phyloP scores from a whole-genome alignment of 495 filamentous ascomycete species.

The Cladorrhinum samala region DNA sequence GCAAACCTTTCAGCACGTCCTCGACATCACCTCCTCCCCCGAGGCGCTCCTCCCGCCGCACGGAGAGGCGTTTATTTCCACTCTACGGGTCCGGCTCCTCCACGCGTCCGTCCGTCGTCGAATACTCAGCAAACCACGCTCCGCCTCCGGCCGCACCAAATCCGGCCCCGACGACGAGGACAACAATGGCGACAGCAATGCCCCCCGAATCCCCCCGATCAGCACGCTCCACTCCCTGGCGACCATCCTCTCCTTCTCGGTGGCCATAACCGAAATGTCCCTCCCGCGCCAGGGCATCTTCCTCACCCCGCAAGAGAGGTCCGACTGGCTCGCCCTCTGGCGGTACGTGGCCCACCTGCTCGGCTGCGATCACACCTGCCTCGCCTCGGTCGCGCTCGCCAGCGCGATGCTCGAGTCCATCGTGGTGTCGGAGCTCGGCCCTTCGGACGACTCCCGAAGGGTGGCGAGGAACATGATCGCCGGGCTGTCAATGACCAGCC shows the following conservation, averaged over 20 bases:
- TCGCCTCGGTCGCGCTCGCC: conserved; percentile 49
- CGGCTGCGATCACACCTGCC: conserved; percentile 56
- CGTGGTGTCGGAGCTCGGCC: conserved; percentile 55
- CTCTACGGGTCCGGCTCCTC: conserved; percentile 67
- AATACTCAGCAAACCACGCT: too few species aligned
- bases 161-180: too few species aligned
- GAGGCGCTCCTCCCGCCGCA: conserved; percentile 58
- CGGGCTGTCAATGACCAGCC: conserved; percentile 55
- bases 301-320: conserved; percentile 52
- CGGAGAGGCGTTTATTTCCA: conserved; percentile 60
- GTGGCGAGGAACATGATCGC: conserved; percentile 72
- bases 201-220: conserved; percentile 53
- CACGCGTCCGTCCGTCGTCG: conserved; percentile 64
- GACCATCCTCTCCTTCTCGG: conserved; percentile 64
- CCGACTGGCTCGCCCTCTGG: conserved; percentile 72
- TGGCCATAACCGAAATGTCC: conserved; percentile 58
- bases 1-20: conserved; percentile 71
- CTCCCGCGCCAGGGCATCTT: conserved; percentile 70
- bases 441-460: conserved; percentile 51
- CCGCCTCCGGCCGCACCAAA: too few species aligned
- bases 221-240: conserved; percentile 69
- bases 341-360: conserved; percentile 66
- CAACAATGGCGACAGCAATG: conserved; percentile 67
- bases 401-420: conserved; percentile 61
- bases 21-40: conserved; percentile 60